Evolutionary conservation across 129 eudicot species (phyloP).

Genomic region (Artemisia argyi): DNA sequence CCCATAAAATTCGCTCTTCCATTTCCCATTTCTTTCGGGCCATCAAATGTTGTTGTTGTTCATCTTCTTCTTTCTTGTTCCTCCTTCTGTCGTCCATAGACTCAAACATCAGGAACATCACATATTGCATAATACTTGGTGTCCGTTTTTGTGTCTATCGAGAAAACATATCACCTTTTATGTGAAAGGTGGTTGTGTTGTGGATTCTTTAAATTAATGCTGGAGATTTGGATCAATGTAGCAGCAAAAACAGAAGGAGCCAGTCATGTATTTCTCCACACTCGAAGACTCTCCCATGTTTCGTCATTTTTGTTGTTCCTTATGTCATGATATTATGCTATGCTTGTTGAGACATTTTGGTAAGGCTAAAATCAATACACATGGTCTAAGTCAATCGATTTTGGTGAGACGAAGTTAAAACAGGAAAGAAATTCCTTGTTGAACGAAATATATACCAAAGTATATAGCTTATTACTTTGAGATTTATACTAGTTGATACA

Average conservation of each 20-base stretch:
- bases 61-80: not conserved
- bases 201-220: conserved; percentile 10
- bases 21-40: conserved; percentile 18
- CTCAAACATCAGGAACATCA: not conserved
- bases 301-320: too few relatives aligned
- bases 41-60: not conserved
- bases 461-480: too few relatives aligned
- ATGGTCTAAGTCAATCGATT: too few relatives aligned
- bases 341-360: too few relatives aligned
- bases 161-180: conserved; percentile 3
- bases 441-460: too few relatives aligned
- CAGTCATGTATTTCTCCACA: too few relatives aligned
- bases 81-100: not conserved
- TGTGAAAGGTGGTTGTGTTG: conserved; percentile 14
- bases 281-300: too few relatives aligned
- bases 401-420: too few relatives aligned
- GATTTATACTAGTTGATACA: too few relatives aligned
- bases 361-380: too few relatives aligned
- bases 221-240: conserved; percentile 37
- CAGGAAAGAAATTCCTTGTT: too few relatives aligned
- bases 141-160: not conserved
- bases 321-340: too few relatives aligned
- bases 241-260: conserved; percentile 35
- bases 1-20: conserved; percentile 25
- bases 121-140: not conserved